phyloP scores from a whole-genome alignment of 192 early-diverging fungal species.

The Pilobolus umbonatus region DNA sequence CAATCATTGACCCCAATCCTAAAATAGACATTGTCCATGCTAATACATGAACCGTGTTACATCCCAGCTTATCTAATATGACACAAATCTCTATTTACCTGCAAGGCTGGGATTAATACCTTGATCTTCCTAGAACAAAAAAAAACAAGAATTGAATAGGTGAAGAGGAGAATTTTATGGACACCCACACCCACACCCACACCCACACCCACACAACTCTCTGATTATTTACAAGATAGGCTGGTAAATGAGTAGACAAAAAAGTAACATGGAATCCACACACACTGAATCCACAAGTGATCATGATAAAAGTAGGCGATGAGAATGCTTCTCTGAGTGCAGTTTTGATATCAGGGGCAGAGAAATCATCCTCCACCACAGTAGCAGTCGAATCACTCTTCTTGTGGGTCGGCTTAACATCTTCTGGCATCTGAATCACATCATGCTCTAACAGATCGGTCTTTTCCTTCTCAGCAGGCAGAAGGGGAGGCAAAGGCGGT shows the following conservation, averaged over 20 bases:
- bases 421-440: background rate
- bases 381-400: background rate
- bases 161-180: background rate
- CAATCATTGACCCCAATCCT: constrained; percentile 28
- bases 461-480: background rate
- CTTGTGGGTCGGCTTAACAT: background rate
- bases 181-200: background rate
- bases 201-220: background rate
- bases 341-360: background rate
- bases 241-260: constrained; percentile 34
- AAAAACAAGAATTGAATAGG: background rate
- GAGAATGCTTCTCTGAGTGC: constrained; percentile 25
- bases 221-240: constrained; percentile 4
- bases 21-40: constrained; percentile 34
- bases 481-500: background rate
- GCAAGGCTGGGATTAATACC: constrained; percentile 19
- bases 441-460: background rate
- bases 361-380: background rate
- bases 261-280: constrained; percentile 38
- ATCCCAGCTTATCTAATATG: background rate
- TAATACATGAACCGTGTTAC: constrained; percentile 3
- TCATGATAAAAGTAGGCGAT: constrained; percentile 25
- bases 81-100: constrained; percentile 10
- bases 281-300: constrained; percentile 26
- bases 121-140: constrained; percentile 19